Percentiles rank a stretch among this genome's conserved stretches.
Evolutionary conservation across 306 rosid species (phyloP).

Genomic region (Begonia peltatifolia): DNA sequence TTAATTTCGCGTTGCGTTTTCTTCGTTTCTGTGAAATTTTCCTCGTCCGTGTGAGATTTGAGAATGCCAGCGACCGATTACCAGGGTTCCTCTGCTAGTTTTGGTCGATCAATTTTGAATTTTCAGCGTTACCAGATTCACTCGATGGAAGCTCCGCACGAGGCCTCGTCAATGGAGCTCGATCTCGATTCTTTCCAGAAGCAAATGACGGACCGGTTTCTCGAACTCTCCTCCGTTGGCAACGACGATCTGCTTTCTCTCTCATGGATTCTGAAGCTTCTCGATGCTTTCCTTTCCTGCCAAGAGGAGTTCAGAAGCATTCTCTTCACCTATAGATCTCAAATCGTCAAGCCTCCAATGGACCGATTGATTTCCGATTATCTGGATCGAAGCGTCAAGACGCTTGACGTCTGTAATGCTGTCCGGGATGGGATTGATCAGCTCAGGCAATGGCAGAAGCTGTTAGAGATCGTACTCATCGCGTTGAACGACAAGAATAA

Average conservation of each 20-base stretch:
- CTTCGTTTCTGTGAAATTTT: slow-evolving; percentile 1
- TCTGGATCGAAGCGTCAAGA: slow-evolving; percentile 67
- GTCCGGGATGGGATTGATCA: slow-evolving; percentile 82
- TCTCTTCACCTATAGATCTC: slow-evolving; percentile 23
- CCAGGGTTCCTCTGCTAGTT: slow-evolving; percentile 43
- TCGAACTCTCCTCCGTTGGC: slow-evolving; percentile 25
- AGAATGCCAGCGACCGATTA: slow-evolving; percentile 63
- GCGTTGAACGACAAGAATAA: slow-evolving; percentile 40
- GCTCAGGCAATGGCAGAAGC: slow-evolving; percentile 68
- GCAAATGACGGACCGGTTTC: slow-evolving; percentile 35
- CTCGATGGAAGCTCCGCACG: slow-evolving; percentile 34
- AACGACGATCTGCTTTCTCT: slow-evolving; percentile 46
- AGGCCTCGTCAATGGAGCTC: slow-evolving; percentile 10
- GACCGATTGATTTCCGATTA: slow-evolving; percentile 63
- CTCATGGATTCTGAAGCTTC: slow-evolving; percentile 57
- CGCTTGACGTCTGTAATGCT: slow-evolving; percentile 82
- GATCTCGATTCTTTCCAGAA: slow-evolving; percentile 58
- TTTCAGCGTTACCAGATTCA: slow-evolving; percentile 31
- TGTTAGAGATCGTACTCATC: slow-evolving; percentile 51
- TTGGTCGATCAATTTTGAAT: slow-evolving; percentile 42
- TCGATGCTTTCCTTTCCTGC: slow-evolving; percentile 41
- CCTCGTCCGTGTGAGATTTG: neutral
- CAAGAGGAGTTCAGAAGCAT: slow-evolving; percentile 57
- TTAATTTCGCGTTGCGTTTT: too few relatives aligned
- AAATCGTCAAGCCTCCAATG: slow-evolving; percentile 25